These are phyloP conservation scores for Hygrophoropsis aurantiaca DNA, from an alignment of 768 basidiomycete species.

Conservation along the genomic window DNA sequence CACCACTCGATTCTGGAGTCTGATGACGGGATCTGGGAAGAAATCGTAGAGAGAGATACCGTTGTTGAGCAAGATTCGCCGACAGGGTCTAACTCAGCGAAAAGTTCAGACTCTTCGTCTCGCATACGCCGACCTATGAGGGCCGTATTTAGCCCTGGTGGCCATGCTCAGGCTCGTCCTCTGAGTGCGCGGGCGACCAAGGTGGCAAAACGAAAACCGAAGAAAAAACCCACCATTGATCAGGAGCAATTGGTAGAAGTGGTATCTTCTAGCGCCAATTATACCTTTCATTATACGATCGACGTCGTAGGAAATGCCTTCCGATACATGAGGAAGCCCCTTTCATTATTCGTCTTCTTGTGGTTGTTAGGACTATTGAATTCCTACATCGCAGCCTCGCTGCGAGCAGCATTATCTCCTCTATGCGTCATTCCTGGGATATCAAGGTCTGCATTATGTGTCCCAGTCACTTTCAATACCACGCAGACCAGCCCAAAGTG, in stretches of 20 bases:
- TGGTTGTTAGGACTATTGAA: conserved; percentile 50
- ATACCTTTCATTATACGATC: conserved; percentile 38
- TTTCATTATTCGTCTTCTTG: conserved; percentile 52
- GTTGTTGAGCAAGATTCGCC: too few species aligned
- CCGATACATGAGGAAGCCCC: conserved; percentile 51
- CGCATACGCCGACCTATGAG: too few species aligned
- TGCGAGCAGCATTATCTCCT: conserved; percentile 53
- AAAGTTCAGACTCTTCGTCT: too few species aligned
- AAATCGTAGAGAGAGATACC: too few species aligned
- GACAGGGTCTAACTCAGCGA: too few species aligned
- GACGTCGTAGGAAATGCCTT: conserved; percentile 51
- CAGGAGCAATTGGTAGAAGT: conserved; percentile 21
- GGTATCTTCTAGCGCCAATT: conserved; percentile 21
- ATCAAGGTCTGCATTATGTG: conserved; percentile 47
- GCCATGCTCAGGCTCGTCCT: too few species aligned
- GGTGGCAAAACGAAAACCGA: conserved; percentile 23
- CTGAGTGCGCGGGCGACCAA: conserved; percentile 7
- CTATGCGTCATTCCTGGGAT: conserved; percentile 64
- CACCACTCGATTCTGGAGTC: too few species aligned
- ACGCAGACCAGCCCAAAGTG: conserved; percentile 29
- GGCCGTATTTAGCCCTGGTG: too few species aligned
- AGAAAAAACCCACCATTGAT: conserved; percentile 27
- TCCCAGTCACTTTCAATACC: conserved; percentile 5
- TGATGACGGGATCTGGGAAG: too few species aligned
- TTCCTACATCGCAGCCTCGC: conserved; percentile 36